Evolutionary conservation across 139 green algal species (phyloP).

Genomic region (Yamagishiella unicocca): DNA sequence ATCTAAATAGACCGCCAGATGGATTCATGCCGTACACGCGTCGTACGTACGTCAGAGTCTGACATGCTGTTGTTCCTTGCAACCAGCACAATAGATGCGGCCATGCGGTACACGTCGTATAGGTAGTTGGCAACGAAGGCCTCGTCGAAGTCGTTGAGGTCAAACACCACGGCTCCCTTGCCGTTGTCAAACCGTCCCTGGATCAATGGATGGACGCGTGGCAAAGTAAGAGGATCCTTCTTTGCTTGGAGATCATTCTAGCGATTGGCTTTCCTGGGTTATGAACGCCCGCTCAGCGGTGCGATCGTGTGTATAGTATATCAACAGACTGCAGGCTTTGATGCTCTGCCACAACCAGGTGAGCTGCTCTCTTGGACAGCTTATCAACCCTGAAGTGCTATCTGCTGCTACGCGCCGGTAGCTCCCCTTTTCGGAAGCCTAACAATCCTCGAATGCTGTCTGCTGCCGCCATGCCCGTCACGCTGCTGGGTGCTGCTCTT

Average conservation of each 20-base stretch:
- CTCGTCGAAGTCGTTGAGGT: slow-evolving; percentile 45
- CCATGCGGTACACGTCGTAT: slow-evolving; percentile 38
- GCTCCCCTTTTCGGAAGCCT: too few species aligned
- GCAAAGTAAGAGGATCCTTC: background rate
- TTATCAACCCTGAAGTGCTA: too few species aligned
- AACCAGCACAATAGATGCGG: background rate
- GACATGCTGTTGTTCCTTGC: background rate
- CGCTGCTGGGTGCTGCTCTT: background rate
- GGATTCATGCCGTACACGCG: background rate
- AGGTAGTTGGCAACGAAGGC: slow-evolving; percentile 24
- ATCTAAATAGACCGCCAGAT: too few species aligned
- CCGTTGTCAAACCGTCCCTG: slow-evolving; percentile 16
- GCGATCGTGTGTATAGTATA: background rate
- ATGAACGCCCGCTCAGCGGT: background rate
- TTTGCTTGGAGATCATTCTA: background rate
- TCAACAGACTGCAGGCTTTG: background rate
- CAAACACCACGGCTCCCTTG: background rate
- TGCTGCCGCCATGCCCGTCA: too few species aligned
- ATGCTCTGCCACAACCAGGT: too few species aligned
- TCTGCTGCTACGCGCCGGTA: too few species aligned
- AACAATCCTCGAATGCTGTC: too few species aligned
- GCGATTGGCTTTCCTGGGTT: background rate
- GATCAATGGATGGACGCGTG: background rate
- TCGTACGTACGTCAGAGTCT: background rate
- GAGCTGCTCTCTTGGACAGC: too few species aligned